Percentiles rank a stretch among this genome's conserved stretches.
Evolutionary conservation across 2,329 filamentous ascomycete genomes (phyloP).

Genomic region (Magnaporthiopsis incrustans): DNA sequence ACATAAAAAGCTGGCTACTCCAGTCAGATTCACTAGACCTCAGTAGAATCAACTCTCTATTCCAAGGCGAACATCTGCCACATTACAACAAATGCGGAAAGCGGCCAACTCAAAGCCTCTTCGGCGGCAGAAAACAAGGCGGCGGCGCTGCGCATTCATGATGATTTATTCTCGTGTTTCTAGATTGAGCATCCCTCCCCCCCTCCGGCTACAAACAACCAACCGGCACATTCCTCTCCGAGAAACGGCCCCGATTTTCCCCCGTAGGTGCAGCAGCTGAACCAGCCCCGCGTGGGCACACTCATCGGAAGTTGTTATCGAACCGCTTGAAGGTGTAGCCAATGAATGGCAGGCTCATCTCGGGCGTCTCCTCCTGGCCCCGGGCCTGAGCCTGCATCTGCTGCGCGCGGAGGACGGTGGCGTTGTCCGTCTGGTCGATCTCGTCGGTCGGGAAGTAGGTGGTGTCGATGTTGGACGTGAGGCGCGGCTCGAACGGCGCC

Average conservation of each 20-base stretch:
- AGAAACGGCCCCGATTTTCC: background rate
- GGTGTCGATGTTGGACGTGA: constrained; percentile 90
- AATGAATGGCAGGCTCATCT: constrained; percentile 94
- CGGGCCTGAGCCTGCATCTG: constrained; percentile 39
- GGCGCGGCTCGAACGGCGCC: constrained; percentile 89
- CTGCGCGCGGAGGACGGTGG: constrained; percentile 49
- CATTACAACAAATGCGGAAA: background rate
- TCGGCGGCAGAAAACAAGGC: background rate
- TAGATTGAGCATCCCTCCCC: background rate
- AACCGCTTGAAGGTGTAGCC: constrained; percentile 98
- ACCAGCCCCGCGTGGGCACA: no score
- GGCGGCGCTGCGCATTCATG: background rate
- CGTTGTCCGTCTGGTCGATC: constrained; percentile 81
- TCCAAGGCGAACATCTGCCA: background rate
- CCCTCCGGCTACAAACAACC: background rate
- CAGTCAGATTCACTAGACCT: background rate
- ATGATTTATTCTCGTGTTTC: background rate
- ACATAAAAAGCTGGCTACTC: no score
- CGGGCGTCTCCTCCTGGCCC: constrained; percentile 69
- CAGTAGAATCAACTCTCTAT: background rate
- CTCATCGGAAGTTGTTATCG: constrained; percentile 58
- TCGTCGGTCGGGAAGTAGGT: constrained; percentile 99
- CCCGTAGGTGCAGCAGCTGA: background rate
- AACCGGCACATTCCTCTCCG: background rate
- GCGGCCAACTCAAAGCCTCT: background rate